These are phyloP conservation scores for Mycena galopus DNA, from an alignment of 768 basidiomycete species.

Conservation along the genomic window DNA sequence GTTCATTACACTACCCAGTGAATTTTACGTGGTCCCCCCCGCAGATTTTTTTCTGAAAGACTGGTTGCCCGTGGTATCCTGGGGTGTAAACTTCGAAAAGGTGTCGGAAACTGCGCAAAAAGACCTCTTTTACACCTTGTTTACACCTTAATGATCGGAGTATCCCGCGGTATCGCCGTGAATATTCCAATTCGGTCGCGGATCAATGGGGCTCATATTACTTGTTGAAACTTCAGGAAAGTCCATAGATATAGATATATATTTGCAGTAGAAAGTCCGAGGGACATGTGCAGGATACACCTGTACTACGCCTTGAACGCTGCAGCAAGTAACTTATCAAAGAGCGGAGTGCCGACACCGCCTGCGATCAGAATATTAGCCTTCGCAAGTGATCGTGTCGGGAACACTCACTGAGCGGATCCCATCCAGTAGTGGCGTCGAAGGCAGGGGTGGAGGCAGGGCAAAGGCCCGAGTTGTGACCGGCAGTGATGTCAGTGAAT, in stretches of 20 bases:
- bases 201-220: slow-evolving; percentile 2
- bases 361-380: slow-evolving; percentile 11
- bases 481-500: slow-evolving; percentile 14
- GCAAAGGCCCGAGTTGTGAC: slow-evolving; percentile 19
- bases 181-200: slow-evolving; percentile 1
- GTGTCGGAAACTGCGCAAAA: background rate
- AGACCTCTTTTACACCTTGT: background rate
- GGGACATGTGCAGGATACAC: slow-evolving; percentile 3
- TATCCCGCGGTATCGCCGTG: background rate
- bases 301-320: slow-evolving; percentile 7
- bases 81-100: background rate
- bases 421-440: no score
- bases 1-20: background rate
- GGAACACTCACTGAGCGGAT: slow-evolving; percentile 20
- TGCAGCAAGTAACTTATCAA: slow-evolving; percentile 16
- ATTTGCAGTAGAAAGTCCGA: slow-evolving; percentile 5
- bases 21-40: background rate
- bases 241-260: slow-evolving; percentile 1
- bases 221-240: background rate
- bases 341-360: slow-evolving; percentile 13
- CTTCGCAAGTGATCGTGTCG: background rate
- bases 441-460: slow-evolving; percentile 1
- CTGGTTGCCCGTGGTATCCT: background rate
- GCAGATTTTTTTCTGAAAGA: background rate
- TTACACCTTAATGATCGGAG: slow-evolving; percentile 1